Evolutionary conservation across 306 rosid genomes (phyloP), one percentile per base, ranked within the genome.

Genomic region (Castanopsis chinensis): DNA sequence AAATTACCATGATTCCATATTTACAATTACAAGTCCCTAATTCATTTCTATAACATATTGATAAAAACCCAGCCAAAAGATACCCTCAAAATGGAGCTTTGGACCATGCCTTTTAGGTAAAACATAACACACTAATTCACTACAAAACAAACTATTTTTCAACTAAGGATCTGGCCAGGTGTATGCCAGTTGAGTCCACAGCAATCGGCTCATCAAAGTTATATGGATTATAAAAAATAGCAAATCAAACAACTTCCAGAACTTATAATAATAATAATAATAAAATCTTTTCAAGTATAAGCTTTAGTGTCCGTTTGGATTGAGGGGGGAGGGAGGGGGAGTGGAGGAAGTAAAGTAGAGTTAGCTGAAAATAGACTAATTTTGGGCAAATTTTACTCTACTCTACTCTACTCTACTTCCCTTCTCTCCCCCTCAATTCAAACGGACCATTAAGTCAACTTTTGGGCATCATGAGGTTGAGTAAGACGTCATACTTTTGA

Each of bases 171-270:
- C 49, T 32, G 49, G 51, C 52, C 71, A 65, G 35, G 71, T 7
- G 45, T 20, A 78, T 72, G 12, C 45, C 71, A 79, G 59, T 23
- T 45, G 37, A 32, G 25, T 28, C 19, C 69, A 28, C 17, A 23
- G 33, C 18, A 59, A 59, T 59, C 17, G 0, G 30, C 69, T 5
- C 33, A 61, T 27, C 35, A 27, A 60, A 27, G n/a, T 27, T 25
- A 25, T 27, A 27, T 19, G 70, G 43, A n/a, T 55, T 41, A 59
- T 57, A 6, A 45, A 61, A 59, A 53, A 51, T 35, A 27, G 71
- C 71, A 77, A 60, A 77, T 11, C 30, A 72, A 78, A 81, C 67
- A 76, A 41, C 28, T 77, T 73, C 57, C 51, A 69, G 73, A 77
- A 76, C 52, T 58, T 21, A 14, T 17, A 4, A 20, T 27, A 41